Evolutionary conservation across 2,329 filamentous ascomycete species (phyloP).

Genomic region (Xylaria polymorpha): DNA sequence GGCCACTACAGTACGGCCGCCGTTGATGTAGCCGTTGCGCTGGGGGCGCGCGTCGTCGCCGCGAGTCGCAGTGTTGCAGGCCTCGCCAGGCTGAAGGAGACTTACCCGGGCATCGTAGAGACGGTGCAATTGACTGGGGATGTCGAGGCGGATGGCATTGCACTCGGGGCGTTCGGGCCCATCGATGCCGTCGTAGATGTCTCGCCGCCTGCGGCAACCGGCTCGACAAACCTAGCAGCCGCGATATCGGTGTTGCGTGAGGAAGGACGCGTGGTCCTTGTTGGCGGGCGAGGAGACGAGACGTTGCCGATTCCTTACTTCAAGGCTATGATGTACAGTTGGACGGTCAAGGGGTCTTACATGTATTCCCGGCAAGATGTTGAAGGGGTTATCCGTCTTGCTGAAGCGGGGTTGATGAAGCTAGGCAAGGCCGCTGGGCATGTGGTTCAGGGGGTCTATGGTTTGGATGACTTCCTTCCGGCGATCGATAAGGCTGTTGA

Average conservation of each 20-base stretch:
- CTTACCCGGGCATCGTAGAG: constrained; percentile 13
- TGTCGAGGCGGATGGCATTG: constrained; percentile 4
- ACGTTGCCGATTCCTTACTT: constrained; percentile 23
- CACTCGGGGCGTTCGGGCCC: constrained; percentile 19
- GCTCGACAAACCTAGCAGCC: constrained; percentile 10
- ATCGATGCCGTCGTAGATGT: constrained; percentile 26
- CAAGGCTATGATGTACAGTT: constrained; percentile 5
- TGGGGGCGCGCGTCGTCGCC: constrained; percentile 18
- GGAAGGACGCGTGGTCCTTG: background rate
- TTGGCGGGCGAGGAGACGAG: constrained; percentile 17
- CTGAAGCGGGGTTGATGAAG: constrained; percentile 10
- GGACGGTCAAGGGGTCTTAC: constrained; percentile 17
- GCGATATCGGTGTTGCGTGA: constrained; percentile 9
- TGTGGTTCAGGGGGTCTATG: constrained; percentile 12
- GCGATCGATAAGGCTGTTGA: constrained; percentile 20
- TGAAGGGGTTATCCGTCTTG: constrained; percentile 7
- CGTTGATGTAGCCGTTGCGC: constrained; percentile 22
- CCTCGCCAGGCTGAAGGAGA: constrained; percentile 17
- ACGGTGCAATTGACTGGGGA: constrained; percentile 19
- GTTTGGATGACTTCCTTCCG: constrained; percentile 2
- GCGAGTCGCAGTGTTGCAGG: constrained; percentile 14
- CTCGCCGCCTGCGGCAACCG: constrained; percentile 25
- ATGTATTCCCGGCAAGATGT: constrained; percentile 18
- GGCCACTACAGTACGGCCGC: constrained; percentile 23
- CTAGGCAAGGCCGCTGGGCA: constrained; percentile 9